Evolutionary conservation across 2,329 filamentous ascomycete species (phyloP).

Genomic region (Alternaria postmessia): DNA sequence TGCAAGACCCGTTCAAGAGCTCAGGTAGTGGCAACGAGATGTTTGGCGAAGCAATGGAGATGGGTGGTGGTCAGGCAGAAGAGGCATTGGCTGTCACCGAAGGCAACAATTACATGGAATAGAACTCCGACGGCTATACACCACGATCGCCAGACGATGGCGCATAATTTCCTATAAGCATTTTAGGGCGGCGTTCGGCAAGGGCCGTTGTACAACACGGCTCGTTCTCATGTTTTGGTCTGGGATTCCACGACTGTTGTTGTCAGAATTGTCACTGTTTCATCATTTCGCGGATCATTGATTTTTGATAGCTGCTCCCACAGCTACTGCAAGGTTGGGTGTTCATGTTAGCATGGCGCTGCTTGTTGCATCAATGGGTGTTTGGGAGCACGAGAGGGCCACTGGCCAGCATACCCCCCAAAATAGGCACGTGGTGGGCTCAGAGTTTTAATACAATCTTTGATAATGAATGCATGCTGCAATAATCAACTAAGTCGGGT

Average conservation of each 20-base stretch:
- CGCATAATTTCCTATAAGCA: slow-evolving; percentile 18
- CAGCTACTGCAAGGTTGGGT: slow-evolving; percentile 1
- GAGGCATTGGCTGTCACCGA: slow-evolving; percentile 50
- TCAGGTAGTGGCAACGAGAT: slow-evolving; percentile 48
- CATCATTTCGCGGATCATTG: not conserved
- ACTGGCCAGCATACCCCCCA: slow-evolving; percentile 29
- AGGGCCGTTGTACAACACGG: slow-evolving; percentile 10
- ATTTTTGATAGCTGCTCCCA: slow-evolving; percentile 1
- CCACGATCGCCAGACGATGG: not conserved
- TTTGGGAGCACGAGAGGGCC: slow-evolving; percentile 15
- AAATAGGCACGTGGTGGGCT: slow-evolving; percentile 19
- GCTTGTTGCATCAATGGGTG: slow-evolving; percentile 25
- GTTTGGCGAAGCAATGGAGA: slow-evolving; percentile 48
- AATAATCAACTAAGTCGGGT: not conserved
- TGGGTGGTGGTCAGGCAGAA: slow-evolving; percentile 48
- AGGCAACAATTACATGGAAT: slow-evolving; percentile 45
- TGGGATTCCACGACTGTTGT: slow-evolving; percentile 11
- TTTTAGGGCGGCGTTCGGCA: slow-evolving; percentile 24
- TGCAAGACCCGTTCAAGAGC: slow-evolving; percentile 50
- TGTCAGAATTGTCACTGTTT: slow-evolving; percentile 21
- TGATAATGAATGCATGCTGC: slow-evolving; percentile 18
- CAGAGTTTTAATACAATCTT: slow-evolving; percentile 19
- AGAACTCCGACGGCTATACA: slow-evolving; percentile 18
- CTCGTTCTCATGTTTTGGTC: not conserved
- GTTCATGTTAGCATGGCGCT: slow-evolving; percentile 1